phyloP scores from a whole-genome alignment of 1,284 basidiomycete genomes.

The Pseudozyma hubeiensis region DNA sequence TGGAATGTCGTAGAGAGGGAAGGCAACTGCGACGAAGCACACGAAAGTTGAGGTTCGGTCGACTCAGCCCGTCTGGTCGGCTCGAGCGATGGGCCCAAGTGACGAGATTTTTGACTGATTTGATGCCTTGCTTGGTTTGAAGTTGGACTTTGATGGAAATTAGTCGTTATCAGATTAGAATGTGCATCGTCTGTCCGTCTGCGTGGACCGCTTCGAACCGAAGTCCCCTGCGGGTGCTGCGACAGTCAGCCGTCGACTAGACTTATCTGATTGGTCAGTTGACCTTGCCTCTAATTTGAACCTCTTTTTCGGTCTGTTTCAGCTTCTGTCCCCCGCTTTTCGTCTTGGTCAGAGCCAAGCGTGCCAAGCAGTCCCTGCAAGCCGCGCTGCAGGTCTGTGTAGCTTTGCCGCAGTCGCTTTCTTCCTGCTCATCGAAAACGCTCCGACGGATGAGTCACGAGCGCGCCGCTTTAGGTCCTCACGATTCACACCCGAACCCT shows the following conservation, averaged over 20 bases:
- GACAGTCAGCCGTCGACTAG: not conserved
- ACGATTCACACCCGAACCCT: not conserved
- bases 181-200: not conserved
- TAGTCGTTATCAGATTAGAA: conserved; percentile 29
- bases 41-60: not conserved
- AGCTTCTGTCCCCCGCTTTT: not conserved
- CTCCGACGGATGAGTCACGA: too few relatives aligned
- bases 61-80: conserved; percentile 11
- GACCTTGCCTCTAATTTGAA: not conserved
- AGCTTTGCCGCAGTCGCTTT: conserved; percentile 8
- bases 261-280: conserved; percentile 25
- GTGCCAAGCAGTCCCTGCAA: too few relatives aligned
- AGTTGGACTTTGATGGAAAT: not conserved
- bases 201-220: not conserved
- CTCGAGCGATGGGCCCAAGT: not conserved
- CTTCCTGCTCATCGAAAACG: too few relatives aligned
- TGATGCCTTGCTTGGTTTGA: conserved; percentile 5
- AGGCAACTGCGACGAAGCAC: not conserved
- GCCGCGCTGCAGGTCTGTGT: too few relatives aligned
- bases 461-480: too few relatives aligned
- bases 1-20: not conserved
- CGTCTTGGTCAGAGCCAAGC: not conserved
- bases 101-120: conserved; percentile 9
- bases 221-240: not conserved
- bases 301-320: not conserved